Evolutionary conservation across 331 rosid species (phyloP), one percentile per base, ranked within the genome.

Genomic region (Cydonia oblonga): DNA sequence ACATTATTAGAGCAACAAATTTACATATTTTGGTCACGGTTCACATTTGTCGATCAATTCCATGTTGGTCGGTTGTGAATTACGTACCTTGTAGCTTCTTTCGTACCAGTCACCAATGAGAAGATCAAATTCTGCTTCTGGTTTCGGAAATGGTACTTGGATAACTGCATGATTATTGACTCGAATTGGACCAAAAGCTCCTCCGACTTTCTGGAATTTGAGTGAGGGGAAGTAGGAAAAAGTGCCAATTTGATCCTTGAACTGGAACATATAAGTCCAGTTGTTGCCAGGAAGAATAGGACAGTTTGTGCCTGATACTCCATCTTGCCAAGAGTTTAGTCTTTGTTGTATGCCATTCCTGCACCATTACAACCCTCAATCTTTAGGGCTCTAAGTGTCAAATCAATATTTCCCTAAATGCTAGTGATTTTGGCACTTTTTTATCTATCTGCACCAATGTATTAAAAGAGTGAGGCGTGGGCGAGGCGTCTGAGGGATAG

Each of bases 321-420:
- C 81, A 70, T 77, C 81, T 64, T 77, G 76, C 81, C 81, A 77
- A 26, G 81, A 77, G 71, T 77, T 62, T 33, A 40, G 71, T 9
- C 81, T 70, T 63, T 77, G 81, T 69, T 77, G 81, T 63, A 77
- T 77, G 24, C 81, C 81, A 63, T 77, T 70, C 81, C 81, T 77
- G 57, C 75, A 63, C 19, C 8, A 23, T 18, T 22, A 32, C n/a
- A 71, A 1, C 16, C 33, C 25, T 19, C 12, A 29, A 29, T 69
- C 46, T 52, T 54, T 30, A 70, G 74, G 42, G 49, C 25, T 53
- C 32, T 10, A 38, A 38, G 3, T 38, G 42, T 38, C 42, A 38
- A 38, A 38, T 38, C 42, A 38, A 38, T 38, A 38, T 38, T 38
- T 38, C 42, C 42, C 42, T 9, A 38, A 2, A 38, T 38, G 42